These are phyloP conservation scores for Saturnispora diversa DNA, from an alignment of 805 yeast genomes.

Conservation along the genomic window DNA sequence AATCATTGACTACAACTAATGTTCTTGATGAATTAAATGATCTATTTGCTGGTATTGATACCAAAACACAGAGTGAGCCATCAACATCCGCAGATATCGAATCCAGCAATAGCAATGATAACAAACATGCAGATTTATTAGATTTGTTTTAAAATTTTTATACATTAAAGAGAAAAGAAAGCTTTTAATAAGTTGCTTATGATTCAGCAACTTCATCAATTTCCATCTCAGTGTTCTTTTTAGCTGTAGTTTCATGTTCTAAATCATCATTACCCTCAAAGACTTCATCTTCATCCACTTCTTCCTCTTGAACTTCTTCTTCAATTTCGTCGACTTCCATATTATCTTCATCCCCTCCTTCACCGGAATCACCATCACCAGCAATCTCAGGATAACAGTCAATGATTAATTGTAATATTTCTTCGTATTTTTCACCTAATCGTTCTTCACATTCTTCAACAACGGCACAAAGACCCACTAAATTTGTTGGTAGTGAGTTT, in stretches of 20 bases:
- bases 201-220: slow-evolving; percentile 19
- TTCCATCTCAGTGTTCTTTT: slow-evolving; percentile 20
- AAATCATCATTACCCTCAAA: slow-evolving; percentile 23
- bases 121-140: slow-evolving; percentile 12
- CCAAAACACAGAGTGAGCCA: background rate
- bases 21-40: slow-evolving; percentile 71
- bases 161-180: background rate
- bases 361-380: slow-evolving; percentile 23
- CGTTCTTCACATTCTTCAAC: slow-evolving; percentile 91
- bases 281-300: slow-evolving; percentile 20
- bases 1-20: slow-evolving; percentile 27
- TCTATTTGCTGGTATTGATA: slow-evolving; percentile 38
- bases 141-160: slow-evolving; percentile 7
- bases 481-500: slow-evolving; percentile 68
- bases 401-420: slow-evolving; percentile 48
- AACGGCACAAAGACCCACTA: slow-evolving; percentile 71
- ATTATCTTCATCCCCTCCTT: slow-evolving; percentile 22
- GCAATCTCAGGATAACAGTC: slow-evolving; percentile 42
- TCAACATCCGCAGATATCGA: background rate
- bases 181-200: background rate
- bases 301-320: slow-evolving; percentile 15
- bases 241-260: slow-evolving; percentile 21
- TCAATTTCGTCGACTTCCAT: slow-evolving; percentile 19
- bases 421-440: slow-evolving; percentile 55
- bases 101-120: background rate